These are phyloP conservation scores for Pichia membranifaciens DNA, from an alignment of 805 yeast genomes.

Conservation along the genomic window DNA sequence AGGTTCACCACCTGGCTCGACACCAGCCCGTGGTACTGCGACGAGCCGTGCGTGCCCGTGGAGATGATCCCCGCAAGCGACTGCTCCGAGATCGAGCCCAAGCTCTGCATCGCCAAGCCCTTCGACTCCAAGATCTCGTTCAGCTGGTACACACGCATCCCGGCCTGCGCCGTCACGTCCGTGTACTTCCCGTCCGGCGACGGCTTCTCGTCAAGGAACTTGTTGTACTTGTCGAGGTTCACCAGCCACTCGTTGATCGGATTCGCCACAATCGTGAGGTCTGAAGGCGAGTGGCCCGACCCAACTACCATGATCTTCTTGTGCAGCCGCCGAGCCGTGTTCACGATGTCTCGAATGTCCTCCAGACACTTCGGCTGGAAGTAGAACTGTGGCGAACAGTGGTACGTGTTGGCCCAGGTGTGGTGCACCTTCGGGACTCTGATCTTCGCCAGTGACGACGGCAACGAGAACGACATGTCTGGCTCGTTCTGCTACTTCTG, in stretches of 20 bases:
- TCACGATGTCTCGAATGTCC: constrained; percentile 64
- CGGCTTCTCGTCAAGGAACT: constrained; percentile 40
- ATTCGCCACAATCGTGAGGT: constrained; percentile 68
- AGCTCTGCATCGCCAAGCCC: constrained; percentile 78
- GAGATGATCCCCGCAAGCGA: constrained; percentile 93
- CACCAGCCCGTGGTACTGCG: constrained; percentile 86
- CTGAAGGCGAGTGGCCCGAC: constrained; percentile 93
- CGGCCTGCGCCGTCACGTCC: constrained; percentile 94
- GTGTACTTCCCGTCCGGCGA: constrained; percentile 61
- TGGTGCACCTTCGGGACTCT: constrained; percentile 43
- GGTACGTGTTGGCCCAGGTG: constrained; percentile 91
- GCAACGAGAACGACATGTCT: constrained; percentile 18
- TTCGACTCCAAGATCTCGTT: constrained; percentile 57
- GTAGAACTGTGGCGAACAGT: constrained; percentile 66
- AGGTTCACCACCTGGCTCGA: constrained; percentile 81
- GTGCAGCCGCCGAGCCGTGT: constrained; percentile 50
- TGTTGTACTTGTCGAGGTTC: constrained; percentile 69
- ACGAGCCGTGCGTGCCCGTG: constrained; percentile 95
- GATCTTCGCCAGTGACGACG: constrained; percentile 23
- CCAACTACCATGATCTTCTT: constrained; percentile 83
- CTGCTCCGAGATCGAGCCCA: constrained; percentile 92
- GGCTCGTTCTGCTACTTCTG: background rate
- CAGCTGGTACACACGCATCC: constrained; percentile 70
- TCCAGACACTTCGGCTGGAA: constrained; percentile 71
- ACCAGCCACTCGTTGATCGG: constrained; percentile 68